These are phyloP conservation scores for Syncephalis fuscata DNA, from an alignment of 371 early-diverging fungal genomes.

Conservation along the genomic window DNA sequence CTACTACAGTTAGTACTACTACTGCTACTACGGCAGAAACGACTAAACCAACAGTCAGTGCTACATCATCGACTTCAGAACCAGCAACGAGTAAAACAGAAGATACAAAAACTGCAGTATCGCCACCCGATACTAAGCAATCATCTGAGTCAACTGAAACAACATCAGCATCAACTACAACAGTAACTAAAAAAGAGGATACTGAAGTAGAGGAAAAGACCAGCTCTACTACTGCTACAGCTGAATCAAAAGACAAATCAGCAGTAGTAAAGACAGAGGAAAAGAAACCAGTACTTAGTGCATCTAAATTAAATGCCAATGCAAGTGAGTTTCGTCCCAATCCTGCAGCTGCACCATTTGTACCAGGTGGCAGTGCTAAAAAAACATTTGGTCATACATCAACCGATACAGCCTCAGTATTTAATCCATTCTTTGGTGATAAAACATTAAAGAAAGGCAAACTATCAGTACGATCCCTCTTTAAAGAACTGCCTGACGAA, in stretches of 20 bases:
- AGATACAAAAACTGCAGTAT: slow-evolving; percentile 4
- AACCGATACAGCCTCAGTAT: not conserved
- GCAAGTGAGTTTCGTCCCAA: slow-evolving; percentile 83
- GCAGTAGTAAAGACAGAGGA: no score
- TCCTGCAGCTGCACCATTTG: slow-evolving; percentile 55
- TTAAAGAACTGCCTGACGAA: not conserved
- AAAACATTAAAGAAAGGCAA: slow-evolving; percentile 1
- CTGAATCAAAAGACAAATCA: slow-evolving; percentile 11
- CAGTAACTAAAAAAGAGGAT: no score
- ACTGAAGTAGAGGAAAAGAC: no score
- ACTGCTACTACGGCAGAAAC: slow-evolving; percentile 4
- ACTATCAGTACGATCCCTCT: not conserved
- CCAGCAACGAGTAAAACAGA: slow-evolving; percentile 6
- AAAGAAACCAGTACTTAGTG: no score
- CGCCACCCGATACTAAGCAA: slow-evolving; percentile 4
- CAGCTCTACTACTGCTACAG: slow-evolving; percentile 1
- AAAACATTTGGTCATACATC: not conserved
- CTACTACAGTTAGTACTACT: slow-evolving; percentile 2
- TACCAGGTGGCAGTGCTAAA: slow-evolving; percentile 38
- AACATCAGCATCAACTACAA: slow-evolving; percentile 4
- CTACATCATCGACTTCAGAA: slow-evolving; percentile 1
- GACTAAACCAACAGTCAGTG: slow-evolving; percentile 4
- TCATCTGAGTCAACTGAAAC: slow-evolving; percentile 8
- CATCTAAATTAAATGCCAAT: slow-evolving; percentile 68
- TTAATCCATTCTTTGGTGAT: not conserved